Base-by-base conservation (phyloP, 2,329 filamentous ascomycete species). In the Ophiocordyceps camponoti-leonardi region DNA sequence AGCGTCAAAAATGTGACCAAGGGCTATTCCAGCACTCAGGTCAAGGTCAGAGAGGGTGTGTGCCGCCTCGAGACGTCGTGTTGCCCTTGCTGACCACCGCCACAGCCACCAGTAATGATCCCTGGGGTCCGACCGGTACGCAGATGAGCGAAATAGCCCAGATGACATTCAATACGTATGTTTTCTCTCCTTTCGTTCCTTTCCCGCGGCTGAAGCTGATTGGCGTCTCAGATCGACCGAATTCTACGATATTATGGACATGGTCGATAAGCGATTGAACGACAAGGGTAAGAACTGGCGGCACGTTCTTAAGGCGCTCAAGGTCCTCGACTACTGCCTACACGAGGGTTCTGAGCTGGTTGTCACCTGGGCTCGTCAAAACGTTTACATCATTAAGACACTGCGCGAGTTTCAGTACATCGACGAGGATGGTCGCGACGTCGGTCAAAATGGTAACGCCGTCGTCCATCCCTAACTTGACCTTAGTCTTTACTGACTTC, bases 201-300 rank as follows among this genome's bases (percentile, higher is more conserved):
- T 18, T 4, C 33, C 19, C 42, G 12, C n/a, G 18, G 13, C 23
- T 18, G 3, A n/a, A 18, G 28, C 43, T 45, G n/a, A 47, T 44
- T 6, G n/a, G n/a, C 41, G 13, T 42, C 30, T 48, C 40, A 94
- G 90, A 60, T 88, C 87, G 33, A 90, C 83, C 65, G 92, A 96
- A 63, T 98, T 98, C 68, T 94, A 94, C 69, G 90, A 98, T 62
- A 95, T 98, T 57, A 94, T 98, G 82, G 92, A 98, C 63, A 98
- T 98, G 86, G 73, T 98, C 53, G 92, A 98, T 67, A 96, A 96
- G 71, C 83, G 92, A 54, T 70, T 98, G 58, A 98, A 98, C 58
- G 92, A 98, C 66, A 96, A 98, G 66, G 92, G 92, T 59, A 98
- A 96, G 73, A 98, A 98, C 63, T 98, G 92, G 92, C 81, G 92